phyloP scores from a whole-genome alignment of 495 filamentous ascomycete species.

The Xylaria scruposa region DNA sequence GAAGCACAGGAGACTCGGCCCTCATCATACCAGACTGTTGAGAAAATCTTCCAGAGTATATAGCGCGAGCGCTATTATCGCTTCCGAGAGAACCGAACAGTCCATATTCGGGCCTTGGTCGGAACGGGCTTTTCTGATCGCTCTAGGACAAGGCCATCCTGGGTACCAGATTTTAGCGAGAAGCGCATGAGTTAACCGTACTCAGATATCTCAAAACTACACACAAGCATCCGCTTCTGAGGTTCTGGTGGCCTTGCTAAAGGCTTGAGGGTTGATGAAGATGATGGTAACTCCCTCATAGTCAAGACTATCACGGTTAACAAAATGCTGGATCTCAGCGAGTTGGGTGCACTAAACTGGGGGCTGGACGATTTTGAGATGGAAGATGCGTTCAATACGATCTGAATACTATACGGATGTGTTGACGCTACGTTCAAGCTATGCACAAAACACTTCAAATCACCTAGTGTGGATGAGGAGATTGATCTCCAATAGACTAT shows the following conservation, averaged over 20 bases:
- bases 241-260: slow-evolving; percentile 1
- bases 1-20: too few relatives aligned
- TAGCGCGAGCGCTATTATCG: too few relatives aligned
- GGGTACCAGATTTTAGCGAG: slow-evolving; percentile 4
- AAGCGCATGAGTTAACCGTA: background rate
- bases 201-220: background rate
- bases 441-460: background rate
- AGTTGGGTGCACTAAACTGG: slow-evolving; percentile 14
- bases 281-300: slow-evolving; percentile 4
- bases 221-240: background rate
- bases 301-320: slow-evolving; percentile 1
- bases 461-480: background rate
- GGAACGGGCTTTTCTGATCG: slow-evolving; percentile 7
- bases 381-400: background rate
- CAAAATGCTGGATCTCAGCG: background rate
- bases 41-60: too few relatives aligned
- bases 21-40: too few relatives aligned
- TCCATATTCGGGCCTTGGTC: too few relatives aligned
- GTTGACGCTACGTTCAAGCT: background rate
- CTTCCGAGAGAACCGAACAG: too few relatives aligned
- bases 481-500: background rate
- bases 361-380: too few relatives aligned
- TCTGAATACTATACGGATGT: background rate
- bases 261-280: background rate
- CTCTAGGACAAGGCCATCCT: background rate